Conservation (phyloP, 805 yeast species). For the Candida oleophila region DNA sequence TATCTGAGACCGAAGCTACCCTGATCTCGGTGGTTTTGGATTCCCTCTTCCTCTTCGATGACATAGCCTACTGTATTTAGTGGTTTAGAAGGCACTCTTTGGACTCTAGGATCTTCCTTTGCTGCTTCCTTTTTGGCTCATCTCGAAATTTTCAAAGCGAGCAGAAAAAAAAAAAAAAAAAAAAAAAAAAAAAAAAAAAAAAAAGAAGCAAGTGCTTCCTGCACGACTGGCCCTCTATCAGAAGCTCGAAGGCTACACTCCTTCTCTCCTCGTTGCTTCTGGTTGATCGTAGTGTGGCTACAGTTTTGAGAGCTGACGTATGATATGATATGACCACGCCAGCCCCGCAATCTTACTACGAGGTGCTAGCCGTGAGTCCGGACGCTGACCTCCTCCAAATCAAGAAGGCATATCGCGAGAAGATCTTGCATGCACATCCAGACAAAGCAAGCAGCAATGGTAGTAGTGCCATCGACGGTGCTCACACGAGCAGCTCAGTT, state of each 20-base stretch:
- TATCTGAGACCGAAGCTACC: slow-evolving; percentile 38
- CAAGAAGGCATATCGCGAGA: slow-evolving; percentile 61
- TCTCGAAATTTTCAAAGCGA: neutral
- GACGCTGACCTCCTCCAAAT: slow-evolving; percentile 42
- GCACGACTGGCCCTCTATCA: neutral
- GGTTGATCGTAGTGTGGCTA: no score
- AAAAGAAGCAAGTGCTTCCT: neutral
- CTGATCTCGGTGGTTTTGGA: slow-evolving; percentile 41
- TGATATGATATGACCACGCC: neutral
- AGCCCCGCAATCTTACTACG: slow-evolving; percentile 44
- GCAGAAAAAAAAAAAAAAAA: slow-evolving; percentile 2
- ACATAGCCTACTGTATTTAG: slow-evolving; percentile 11
- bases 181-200: slow-evolving; percentile 3
- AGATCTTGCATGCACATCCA: slow-evolving; percentile 70
- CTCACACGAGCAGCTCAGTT: slow-evolving; percentile 16
- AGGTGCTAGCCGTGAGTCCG: slow-evolving; percentile 51
- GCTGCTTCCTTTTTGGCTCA: neutral
- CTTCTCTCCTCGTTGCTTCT: no score
- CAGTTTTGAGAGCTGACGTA: no score
- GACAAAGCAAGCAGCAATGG: slow-evolving; percentile 49
- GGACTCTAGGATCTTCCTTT: neutral
- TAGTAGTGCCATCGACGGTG: slow-evolving; percentile 2
- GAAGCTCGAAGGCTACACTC: no score
- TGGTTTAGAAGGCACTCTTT: neutral
- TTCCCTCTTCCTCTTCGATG: slow-evolving; percentile 30